phyloP scores from a whole-genome alignment of 176 grass and related monocot genomes.

The Pontederia paniculata region DNA sequence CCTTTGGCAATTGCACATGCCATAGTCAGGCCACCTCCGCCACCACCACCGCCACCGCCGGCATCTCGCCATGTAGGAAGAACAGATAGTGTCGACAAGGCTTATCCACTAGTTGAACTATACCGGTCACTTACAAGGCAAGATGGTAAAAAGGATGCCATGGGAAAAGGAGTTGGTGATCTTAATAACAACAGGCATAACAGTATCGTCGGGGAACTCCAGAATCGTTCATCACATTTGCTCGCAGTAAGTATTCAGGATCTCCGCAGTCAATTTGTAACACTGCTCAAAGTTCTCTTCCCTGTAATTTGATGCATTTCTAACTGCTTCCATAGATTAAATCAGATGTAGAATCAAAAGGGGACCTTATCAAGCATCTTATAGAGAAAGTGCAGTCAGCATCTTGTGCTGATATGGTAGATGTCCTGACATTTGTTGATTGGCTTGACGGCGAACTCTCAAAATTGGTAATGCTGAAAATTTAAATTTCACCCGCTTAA shows the following conservation, averaged over 20 bases:
- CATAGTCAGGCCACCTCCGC: conserved; percentile 18
- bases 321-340: conserved; percentile 38
- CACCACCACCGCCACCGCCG: conserved; percentile 33
- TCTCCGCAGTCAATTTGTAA: conserved; percentile 1
- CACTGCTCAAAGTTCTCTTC: neutral
- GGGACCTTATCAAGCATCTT: conserved; percentile 51
- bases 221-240: conserved; percentile 69
- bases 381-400: conserved; percentile 51
- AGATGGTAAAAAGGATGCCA: conserved; percentile 28
- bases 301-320: conserved; percentile 4
- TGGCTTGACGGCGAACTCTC: conserved; percentile 46
- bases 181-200: conserved; percentile 19
- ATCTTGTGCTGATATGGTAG: conserved; percentile 33
- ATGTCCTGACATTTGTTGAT: conserved; percentile 47
- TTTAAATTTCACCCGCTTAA: neutral
- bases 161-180: conserved; percentile 18
- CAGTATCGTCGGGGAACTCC: conserved; percentile 67
- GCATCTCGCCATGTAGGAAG: conserved; percentile 11
- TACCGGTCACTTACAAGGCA: conserved; percentile 66
- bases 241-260: conserved; percentile 35
- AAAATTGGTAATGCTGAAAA: conserved; percentile 26
- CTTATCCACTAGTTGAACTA: conserved; percentile 48
- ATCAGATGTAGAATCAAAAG: conserved; percentile 69
- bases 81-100: conserved; percentile 41
- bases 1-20: neutral